phyloP scores from a whole-genome alignment of 139 green algal genomes.

The Prasinococcaceae sp. region DNA sequence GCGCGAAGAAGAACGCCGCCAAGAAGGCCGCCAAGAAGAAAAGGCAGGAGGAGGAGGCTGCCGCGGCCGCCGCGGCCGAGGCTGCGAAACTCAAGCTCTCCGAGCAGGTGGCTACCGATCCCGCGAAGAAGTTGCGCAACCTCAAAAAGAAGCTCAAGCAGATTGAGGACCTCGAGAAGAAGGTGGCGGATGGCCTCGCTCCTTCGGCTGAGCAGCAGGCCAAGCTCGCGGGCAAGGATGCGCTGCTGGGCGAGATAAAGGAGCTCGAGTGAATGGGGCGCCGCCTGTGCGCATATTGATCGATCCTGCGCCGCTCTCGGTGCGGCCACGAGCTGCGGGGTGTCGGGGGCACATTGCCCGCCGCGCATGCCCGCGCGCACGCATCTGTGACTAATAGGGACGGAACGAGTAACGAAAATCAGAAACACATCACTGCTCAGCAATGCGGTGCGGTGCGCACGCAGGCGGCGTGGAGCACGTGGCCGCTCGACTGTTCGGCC shows the following conservation, averaged over 20 bases:
- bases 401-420: too few species aligned
- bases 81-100: conserved; percentile 3
- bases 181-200: conserved; percentile 1
- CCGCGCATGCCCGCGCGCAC: too few species aligned
- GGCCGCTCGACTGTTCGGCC: too few species aligned
- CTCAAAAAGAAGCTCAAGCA: conserved; percentile 63
- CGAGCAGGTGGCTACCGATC: conserved; percentile 22
- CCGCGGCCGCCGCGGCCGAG: neutral
- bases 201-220: conserved; percentile 40
- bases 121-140: conserved; percentile 31
- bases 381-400: too few species aligned
- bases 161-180: conserved; percentile 48
- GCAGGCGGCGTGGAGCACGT: too few species aligned
- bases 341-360: too few species aligned
- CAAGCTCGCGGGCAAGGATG: conserved; percentile 38
- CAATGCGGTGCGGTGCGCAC: too few species aligned
- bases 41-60: neutral
- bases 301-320: too few species aligned
- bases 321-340: too few species aligned
- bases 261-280: too few species aligned
- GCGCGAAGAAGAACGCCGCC: neutral
- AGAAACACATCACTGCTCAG: too few species aligned
- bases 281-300: too few species aligned
- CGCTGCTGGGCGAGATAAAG: conserved; percentile 35
- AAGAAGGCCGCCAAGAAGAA: neutral